A percentile compares a stretch with the other conserved stretches of the same genome.
phyloP scores from a whole-genome alignment of 345 rosid genomes.

The Hibiscus mutabilis region DNA sequence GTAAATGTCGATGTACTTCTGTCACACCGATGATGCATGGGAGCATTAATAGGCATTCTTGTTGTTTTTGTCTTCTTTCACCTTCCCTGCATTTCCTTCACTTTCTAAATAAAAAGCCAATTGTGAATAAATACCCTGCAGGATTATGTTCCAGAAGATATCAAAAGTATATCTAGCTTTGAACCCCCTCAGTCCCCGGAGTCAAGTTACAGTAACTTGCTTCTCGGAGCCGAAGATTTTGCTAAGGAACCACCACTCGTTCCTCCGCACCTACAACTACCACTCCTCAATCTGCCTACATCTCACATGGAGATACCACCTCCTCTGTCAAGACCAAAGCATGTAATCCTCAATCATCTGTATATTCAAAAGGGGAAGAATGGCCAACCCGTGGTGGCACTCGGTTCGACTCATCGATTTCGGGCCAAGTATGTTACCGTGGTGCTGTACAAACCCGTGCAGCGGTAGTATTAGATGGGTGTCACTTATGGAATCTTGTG shows the following conservation, averaged over 20 bases:
- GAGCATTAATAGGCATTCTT: not conserved
- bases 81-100: not conserved
- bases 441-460: constrained; percentile 82
- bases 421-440: constrained; percentile 82
- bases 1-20: not conserved
- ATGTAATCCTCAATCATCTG: constrained; percentile 89
- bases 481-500: not conserved
- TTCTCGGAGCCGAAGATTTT: constrained; percentile 72
- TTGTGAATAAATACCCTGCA: constrained; percentile 26
- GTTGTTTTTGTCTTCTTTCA: not conserved
- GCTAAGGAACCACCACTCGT: constrained; percentile 89
- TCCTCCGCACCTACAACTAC: constrained; percentile 85
- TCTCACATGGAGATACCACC: constrained; percentile 68
- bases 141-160: constrained; percentile 96
- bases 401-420: constrained; percentile 82
- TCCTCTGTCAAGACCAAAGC: constrained; percentile 78
- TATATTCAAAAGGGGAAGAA: constrained; percentile 88
- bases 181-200: constrained; percentile 96
- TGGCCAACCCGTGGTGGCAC: constrained; percentile 74
- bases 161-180: constrained; percentile 53
- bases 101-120: not conserved
- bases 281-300: constrained; percentile 65
- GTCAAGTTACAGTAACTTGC: constrained; percentile 60
- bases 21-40: not conserved
- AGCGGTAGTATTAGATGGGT: constrained; percentile 29